Evolutionary conservation across 2,329 filamentous ascomycete species (phyloP), one percentile per base, ranked within the genome.

Genomic region (Penicillium sp.): DNA sequence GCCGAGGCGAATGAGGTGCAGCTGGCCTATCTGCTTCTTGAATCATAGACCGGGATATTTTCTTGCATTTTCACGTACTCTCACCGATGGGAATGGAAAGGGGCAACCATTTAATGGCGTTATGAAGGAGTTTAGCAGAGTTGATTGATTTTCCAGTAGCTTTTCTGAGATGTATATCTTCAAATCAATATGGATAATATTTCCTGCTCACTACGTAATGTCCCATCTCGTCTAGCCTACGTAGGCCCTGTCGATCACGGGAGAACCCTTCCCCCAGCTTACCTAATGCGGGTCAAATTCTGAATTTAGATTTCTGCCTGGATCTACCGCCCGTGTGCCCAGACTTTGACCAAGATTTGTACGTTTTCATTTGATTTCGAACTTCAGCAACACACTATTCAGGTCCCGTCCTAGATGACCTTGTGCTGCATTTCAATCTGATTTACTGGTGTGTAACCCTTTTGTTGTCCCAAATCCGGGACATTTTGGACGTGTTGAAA

Each of bases 1-100:
- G 69, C 71, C 35, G 77, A 79, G 43, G 66, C 71, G 35, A 74
- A 75, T 9, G 72, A 78, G 49, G 68, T 74, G 16, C 71, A 71
- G 48, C 60, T 80, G 56, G 76, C 73, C 26, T 73, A 73, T 61
- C 68, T 71, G 6, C 71, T 80, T 57, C 57, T 79, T 48, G 69
- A 65, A 35, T 60, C 66, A 19, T 71, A 65, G 55, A 29, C 29
- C 16, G 39, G 10, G 21, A 21, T 14, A n/a, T 21, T 35, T 37
- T 37, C 11, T 39, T 19, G 35, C 35, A 39, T 39, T 19, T 39
- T 9, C 14, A 33, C 13, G 31, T 33, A 33, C 13, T 19, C n/a
- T 19, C 3, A 19, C 8, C 7, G 35, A 19, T 39, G 16, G 35
- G 35, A 39, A 19, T 39, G 35, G 35, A 39, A 4, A 19, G 35